phyloP scores from a whole-genome alignment of 257 asterid genomes.

The Nicotiana noctiflora region DNA sequence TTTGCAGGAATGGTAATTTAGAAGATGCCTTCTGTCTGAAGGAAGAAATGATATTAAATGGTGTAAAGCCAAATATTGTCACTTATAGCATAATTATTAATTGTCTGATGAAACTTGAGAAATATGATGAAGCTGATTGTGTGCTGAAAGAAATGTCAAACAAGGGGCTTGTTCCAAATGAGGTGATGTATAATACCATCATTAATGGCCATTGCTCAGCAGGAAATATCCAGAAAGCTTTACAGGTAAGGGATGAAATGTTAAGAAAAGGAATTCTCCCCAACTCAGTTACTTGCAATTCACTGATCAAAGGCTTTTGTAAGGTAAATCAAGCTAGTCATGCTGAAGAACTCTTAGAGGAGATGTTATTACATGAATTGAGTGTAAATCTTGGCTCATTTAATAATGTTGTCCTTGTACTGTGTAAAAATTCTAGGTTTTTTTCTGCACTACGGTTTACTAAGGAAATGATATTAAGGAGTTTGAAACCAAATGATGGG shows the following conservation, averaged over 20 bases:
- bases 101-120: constrained; percentile 55
- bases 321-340: constrained; percentile 48
- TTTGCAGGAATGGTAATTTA: constrained; percentile 45
- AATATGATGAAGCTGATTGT: constrained; percentile 48
- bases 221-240: constrained; percentile 48
- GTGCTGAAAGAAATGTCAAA: constrained; percentile 58
- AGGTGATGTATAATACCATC: constrained; percentile 57
- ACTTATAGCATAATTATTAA: constrained; percentile 65
- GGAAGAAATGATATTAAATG: constrained; percentile 51
- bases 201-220: constrained; percentile 65
- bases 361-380: constrained; percentile 49
- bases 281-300: constrained; percentile 53
- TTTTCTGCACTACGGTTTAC: constrained; percentile 47
- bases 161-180: constrained; percentile 55
- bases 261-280: constrained; percentile 36
- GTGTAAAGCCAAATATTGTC: constrained; percentile 56
- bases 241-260: constrained; percentile 62
- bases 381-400: constrained; percentile 43
- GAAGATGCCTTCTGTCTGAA: constrained; percentile 57
- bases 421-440: constrained; percentile 37
- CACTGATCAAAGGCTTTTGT: constrained; percentile 60
- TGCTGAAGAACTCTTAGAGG: constrained; percentile 46
- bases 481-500: constrained; percentile 47
- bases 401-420: constrained; percentile 37
- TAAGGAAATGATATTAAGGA: constrained; percentile 49